Base-by-base conservation (phyloP, 78 protist genomes). In the Acrasis kona region DNA sequence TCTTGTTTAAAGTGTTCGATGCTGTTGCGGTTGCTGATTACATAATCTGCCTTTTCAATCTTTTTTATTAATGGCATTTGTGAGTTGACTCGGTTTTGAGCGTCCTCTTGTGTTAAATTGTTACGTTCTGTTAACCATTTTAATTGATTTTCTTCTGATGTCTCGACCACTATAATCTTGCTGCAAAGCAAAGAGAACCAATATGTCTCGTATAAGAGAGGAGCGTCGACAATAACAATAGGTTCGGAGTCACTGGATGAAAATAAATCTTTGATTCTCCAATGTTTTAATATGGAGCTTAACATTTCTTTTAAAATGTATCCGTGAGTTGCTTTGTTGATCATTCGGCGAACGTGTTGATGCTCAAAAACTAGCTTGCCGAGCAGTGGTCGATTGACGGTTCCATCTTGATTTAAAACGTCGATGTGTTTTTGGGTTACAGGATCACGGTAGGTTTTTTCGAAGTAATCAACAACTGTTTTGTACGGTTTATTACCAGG, bases 171-270 rank as follows among this genome's bases (percentile, higher is more conserved):
- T 31, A 79, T 57, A 19, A 9, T 3, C 39, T 4, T n/a, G 4
- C 2, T 41, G 69, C 38, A 57, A 3, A 70, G n/a, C 12, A 2
- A 79, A 10, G 9, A 2, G 40, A 79, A 58, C 4, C 28, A 34
- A 35, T 73, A 2, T 8, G 76, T 69, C 8, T 79, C 82, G 57
- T 30, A 79, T 19, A 79, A 65, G 39, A 79, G 42, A 12, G 82
- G 82, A 32, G 76, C 72, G 77, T 79, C 82, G 35, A 79, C 39
- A 4, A 79, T 38, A 41, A 79, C 72, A 35, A 66, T 9, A 12
- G 2, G 19, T 29, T 3, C 41, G 30, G 36, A 8, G 4, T 6
- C 3, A 19, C 58, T 5, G 41, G 67, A 9, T 30, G 65, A 50
- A 38, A 8, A 66, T 61, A 5, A 5, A 5, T 32, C 3, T 4